Evolutionary conservation across 805 yeast species (phyloP).

Genomic region (Nakazawaea ernobii): DNA sequence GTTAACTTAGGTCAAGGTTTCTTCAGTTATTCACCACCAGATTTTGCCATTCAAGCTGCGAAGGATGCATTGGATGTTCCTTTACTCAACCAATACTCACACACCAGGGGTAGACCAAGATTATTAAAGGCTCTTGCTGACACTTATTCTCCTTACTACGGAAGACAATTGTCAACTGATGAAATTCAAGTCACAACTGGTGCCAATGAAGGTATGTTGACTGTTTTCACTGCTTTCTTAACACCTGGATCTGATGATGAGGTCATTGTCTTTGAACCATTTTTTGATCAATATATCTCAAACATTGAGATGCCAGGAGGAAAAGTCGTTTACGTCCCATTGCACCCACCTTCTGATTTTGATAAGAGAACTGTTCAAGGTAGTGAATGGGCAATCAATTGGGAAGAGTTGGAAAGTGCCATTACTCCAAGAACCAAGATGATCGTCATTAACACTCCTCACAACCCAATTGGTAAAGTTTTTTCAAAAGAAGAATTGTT

Average conservation of each 20-base stretch:
- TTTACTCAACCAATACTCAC: constrained; percentile 86
- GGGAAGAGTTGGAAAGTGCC: constrained; percentile 66
- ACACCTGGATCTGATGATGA: constrained; percentile 72
- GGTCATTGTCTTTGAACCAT: constrained; percentile 94
- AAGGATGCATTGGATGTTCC: constrained; percentile 68
- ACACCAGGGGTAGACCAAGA: constrained; percentile 79
- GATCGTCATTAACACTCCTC: constrained; percentile 88
- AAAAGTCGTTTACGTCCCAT: constrained; percentile 77
- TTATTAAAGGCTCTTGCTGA: constrained; percentile 64
- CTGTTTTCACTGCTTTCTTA: constrained; percentile 79
- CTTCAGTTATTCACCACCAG: constrained; percentile 93
- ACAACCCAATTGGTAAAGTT: constrained; percentile 93
- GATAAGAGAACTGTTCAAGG: constrained; percentile 62
- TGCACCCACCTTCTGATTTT: constrained; percentile 77
- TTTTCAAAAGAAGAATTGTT: constrained; percentile 71
- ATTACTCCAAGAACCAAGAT: constrained; percentile 75
- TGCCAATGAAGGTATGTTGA: constrained; percentile 91
- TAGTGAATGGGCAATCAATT: constrained; percentile 82
- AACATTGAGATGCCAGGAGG: constrained; percentile 95
- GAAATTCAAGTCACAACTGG: constrained; percentile 88
- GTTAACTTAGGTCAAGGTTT: constrained; percentile 95
- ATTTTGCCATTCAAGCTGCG: constrained; percentile 84
- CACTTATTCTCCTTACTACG: constrained; percentile 65
- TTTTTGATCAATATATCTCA: constrained; percentile 93
- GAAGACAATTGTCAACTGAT: constrained; percentile 45